Percentiles rank a stretch among this genome's conserved stretches.
These are phyloP conservation scores for Chlamydomonas sp. DNA, from an alignment of 139 green algal species.

Conservation along the genomic window DNA sequence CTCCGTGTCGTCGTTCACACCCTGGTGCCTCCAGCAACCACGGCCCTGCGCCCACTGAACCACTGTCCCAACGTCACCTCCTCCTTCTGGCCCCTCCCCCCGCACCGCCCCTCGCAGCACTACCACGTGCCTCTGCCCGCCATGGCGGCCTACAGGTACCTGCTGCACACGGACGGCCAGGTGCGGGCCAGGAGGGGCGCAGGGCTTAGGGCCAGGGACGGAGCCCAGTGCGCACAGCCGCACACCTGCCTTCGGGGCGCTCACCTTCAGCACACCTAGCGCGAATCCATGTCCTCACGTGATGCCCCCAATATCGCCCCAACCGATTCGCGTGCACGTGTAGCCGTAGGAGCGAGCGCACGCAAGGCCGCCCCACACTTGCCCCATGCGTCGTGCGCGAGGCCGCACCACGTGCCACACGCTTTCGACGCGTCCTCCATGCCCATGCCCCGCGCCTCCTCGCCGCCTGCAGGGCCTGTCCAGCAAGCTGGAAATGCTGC, in stretches of 20 bases:
- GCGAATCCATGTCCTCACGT: neutral
- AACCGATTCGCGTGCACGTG: neutral
- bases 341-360: neutral
- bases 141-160: conserved; percentile 23
- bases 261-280: neutral
- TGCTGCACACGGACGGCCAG: conserved; percentile 55
- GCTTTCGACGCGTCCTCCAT: neutral
- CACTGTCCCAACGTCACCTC: no score
- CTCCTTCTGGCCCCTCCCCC: no score
- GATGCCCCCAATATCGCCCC: neutral
- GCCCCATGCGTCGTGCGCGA: no score
- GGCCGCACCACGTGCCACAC: no score
- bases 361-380: neutral
- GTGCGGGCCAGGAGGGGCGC: neutral
- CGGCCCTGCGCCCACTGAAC: no score
- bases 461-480: neutral
- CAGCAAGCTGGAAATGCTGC: conserved; percentile 44
- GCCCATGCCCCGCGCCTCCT: neutral
- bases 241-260: no score
- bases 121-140: conserved; percentile 20
- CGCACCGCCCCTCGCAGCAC: neutral
- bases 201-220: neutral
- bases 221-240: no score
- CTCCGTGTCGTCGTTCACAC: no score
- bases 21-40: no score